Evolutionary conservation across 2,329 filamentous ascomycete species (phyloP), one percentile per base, ranked within the genome.

Genomic region (Sporothrix pallida): DNA sequence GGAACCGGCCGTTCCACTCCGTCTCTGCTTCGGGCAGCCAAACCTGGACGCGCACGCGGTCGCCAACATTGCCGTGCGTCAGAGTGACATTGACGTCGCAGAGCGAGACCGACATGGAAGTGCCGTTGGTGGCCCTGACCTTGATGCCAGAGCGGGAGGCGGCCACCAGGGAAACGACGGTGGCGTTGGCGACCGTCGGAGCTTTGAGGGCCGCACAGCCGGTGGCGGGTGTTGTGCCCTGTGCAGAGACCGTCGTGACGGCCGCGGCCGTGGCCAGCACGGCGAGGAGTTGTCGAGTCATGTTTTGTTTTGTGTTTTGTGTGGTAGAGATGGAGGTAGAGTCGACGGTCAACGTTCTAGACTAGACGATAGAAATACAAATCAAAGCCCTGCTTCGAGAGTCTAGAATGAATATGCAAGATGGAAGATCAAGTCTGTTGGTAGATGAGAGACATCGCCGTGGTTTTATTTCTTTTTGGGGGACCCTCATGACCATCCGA

Each of bases 41-140:
- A 15, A 63, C 58, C 31, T 63, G 58, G 1, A 63, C 31, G 17
- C 58, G 58, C 17, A 63, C 58, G 8, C 17, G 31, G 58, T 63
- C 58, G 31, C 58, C 17, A 1, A 31, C 37, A 17, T 15, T 63
- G 31, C 17, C 31, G 58, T 63, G 58, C 58, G 58, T 63, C 58
- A 63, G 58, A 4, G 58, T 63, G 17, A 63, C 37, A 37, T 63
- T 63, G 31, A 63, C 58, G 17, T 63, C 31, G 58, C 58, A 63
- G 17, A 63, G 15, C 7, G 58, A 63, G 15, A 63, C 31, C 15
- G 58, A 12, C 31, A 44, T 6, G 7, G n/a, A 12, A 2, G 58
- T 63, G 31, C 58, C 31, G 58, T 63, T 62, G 31, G 58, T 62
- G 58, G 58, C 58, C 26, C 26, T 26, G 7, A 63, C 58, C 17